These are phyloP conservation scores for Cordyceps militaris DNA, from an alignment of 2,329 filamentous ascomycete genomes.

Conservation along the genomic window DNA sequence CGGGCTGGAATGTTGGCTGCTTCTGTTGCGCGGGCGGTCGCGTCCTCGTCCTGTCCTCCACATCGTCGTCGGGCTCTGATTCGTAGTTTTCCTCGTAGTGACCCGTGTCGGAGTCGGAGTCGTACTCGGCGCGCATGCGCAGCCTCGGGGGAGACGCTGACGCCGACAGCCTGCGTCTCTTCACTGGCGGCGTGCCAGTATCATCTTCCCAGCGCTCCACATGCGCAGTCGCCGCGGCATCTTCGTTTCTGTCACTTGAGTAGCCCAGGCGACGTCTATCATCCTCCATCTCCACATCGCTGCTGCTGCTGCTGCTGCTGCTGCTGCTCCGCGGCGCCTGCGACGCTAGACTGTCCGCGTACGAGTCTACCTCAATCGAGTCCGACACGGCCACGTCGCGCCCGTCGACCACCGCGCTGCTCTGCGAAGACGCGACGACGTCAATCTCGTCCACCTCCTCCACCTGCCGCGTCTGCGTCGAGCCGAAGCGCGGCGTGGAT, in stretches of 20 bases:
- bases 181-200: constrained; percentile 14
- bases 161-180: constrained; percentile 18
- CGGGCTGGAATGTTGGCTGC: constrained; percentile 32
- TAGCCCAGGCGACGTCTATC: not conserved
- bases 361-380: constrained; percentile 25
- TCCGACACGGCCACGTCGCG: constrained; percentile 15
- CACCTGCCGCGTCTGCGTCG: constrained; percentile 19
- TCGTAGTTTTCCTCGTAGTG: constrained; percentile 1
- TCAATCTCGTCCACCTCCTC: constrained; percentile 28
- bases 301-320: not conserved
- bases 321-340: not conserved
- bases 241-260: constrained; percentile 9
- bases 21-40: constrained; percentile 16
- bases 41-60: constrained; percentile 15
- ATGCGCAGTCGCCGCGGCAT: constrained; percentile 4
- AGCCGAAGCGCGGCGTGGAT: constrained; percentile 33
- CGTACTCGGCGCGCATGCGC: not conserved
- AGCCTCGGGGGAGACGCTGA: not conserved
- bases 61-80: not conserved
- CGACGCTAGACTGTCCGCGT: constrained; percentile 5
- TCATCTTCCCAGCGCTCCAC: not conserved
- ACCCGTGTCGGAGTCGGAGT: not conserved
- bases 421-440: constrained; percentile 10
- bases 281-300: not conserved
- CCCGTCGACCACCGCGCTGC: constrained; percentile 6